Base-by-base conservation (phyloP, 371 early-diverging fungal species). In the Mycotypha africana region DNA sequence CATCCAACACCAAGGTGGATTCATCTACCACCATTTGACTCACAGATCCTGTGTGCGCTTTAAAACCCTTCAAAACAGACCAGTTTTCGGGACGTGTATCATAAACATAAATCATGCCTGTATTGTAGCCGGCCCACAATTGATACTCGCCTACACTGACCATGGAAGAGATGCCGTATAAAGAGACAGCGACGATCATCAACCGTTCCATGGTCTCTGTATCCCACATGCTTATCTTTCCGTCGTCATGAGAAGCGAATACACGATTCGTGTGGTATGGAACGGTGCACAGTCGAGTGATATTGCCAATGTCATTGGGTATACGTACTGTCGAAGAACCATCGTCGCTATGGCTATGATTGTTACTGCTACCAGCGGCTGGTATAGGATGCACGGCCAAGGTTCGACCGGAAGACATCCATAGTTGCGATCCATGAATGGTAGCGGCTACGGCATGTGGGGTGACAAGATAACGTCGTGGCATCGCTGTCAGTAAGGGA, bases 111-210 rank as follows among this genome's bases (percentile, higher is more conserved):
- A 91, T 84, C 74, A 84, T 87, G 12, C 90, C 91, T 19, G 88
- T 91, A 21, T 76, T 76, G 49, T 79, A 84, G 1, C 88, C 91
- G 17, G 77, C 83, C 93, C 93, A 93, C 1, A 91, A 58, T 48
- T 82, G 74, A 24, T 58, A 49, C 6, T 85, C 82, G 11, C 80
- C 81, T 0, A 85, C 76, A 19, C 72, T 63, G 2, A 79, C 56
- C 58, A 91, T 56, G 2, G 82, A 57, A 35, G 79, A 76, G 37
- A 90, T 84, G 30, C 82, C 74, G 61, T 93, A 90, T 40, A 74
- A 62, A 2, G 82, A 79, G 1, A 80, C 77, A 6, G 64, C 63
- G 22, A 85, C 64, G 5, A 79, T 59, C 25, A 75, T 67, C 0
- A 72, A 17, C 33, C 66, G 62, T 16, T 69, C 67, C 16, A 76